Percentiles rank a stretch among this genome's conserved stretches.
Conservation (phyloP, 2,329 filamentous ascomycete species). For the Monilinia fructicola region DNA sequence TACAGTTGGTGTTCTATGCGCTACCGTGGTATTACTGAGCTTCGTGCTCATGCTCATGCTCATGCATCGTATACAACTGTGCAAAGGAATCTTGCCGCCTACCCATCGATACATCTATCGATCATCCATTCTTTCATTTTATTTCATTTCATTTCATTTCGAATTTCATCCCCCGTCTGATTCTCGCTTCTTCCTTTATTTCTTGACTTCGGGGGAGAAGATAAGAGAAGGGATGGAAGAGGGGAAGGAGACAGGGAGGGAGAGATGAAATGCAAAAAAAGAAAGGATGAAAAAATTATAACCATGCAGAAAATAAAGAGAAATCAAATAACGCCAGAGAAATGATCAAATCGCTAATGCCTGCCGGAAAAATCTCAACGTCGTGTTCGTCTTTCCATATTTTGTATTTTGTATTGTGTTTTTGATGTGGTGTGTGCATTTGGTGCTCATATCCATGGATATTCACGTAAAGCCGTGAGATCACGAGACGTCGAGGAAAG, state of each 20-base stretch:
- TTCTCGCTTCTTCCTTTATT: neutral
- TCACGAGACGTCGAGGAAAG: neutral
- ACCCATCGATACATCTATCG: neutral
- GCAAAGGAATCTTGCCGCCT: too few relatives aligned
- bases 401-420: neutral
- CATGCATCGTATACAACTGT: too few relatives aligned
- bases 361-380: neutral
- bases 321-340: constrained; percentile 16
- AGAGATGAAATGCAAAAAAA: neutral
- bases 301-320: neutral
- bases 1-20: too few relatives aligned
- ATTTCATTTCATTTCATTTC: neutral
- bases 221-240: too few relatives aligned
- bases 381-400: neutral
- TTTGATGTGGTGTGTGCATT: neutral
- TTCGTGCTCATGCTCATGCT: too few relatives aligned
- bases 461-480: too few relatives aligned
- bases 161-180: neutral
- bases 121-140: neutral
- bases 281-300: neutral
- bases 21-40: too few relatives aligned
- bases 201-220: neutral
- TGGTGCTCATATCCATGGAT: neutral
- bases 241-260: neutral
- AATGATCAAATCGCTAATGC: constrained; percentile 20